phyloP scores from a whole-genome alignment of 2,329 filamentous ascomycete genomes.

The Xylariaceae sp. region DNA sequence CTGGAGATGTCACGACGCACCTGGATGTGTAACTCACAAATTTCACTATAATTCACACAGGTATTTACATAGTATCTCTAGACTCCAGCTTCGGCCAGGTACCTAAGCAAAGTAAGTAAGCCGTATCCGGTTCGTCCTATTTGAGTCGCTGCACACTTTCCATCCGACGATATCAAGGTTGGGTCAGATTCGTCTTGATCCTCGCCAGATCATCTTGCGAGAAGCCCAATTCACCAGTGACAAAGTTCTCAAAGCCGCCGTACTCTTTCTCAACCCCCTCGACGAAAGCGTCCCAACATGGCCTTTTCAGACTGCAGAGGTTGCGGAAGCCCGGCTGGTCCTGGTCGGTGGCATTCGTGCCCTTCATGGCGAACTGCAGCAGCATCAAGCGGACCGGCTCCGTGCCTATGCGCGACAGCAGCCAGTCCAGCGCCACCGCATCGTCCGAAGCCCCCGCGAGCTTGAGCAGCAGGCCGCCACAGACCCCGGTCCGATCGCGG shows the following conservation, averaged over 20 bases:
- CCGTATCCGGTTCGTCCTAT: too few species aligned
- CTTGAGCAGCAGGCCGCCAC: constrained; percentile 46
- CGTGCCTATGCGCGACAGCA: constrained; percentile 49
- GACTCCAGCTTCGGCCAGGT: too few species aligned
- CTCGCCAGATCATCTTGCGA: constrained; percentile 38
- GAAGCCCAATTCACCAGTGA: constrained; percentile 41
- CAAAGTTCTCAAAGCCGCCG: constrained; percentile 47
- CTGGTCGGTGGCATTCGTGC: constrained; percentile 30
- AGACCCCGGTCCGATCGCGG: constrained; percentile 49
- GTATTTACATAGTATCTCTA: too few species aligned
- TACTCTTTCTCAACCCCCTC: constrained; percentile 38
- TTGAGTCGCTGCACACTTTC: too few species aligned
- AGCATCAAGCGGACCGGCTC: constrained; percentile 48
- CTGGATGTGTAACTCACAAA: too few species aligned
- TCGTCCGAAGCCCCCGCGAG: constrained; percentile 43
- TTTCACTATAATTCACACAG: too few species aligned
- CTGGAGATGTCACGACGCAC: too few species aligned
- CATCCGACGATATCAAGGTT: too few species aligned
- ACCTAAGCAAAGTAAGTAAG: too few species aligned
- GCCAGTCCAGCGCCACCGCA: constrained; percentile 43
- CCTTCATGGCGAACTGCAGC: constrained; percentile 35
- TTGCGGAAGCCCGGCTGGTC: constrained; percentile 46
- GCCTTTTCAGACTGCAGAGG: constrained; percentile 37
- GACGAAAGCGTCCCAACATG: constrained; percentile 43
- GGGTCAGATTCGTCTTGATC: constrained; percentile 43